Conservation (phyloP, 768 basidiomycete genomes). For the Rhizopogon rudus region DNA sequence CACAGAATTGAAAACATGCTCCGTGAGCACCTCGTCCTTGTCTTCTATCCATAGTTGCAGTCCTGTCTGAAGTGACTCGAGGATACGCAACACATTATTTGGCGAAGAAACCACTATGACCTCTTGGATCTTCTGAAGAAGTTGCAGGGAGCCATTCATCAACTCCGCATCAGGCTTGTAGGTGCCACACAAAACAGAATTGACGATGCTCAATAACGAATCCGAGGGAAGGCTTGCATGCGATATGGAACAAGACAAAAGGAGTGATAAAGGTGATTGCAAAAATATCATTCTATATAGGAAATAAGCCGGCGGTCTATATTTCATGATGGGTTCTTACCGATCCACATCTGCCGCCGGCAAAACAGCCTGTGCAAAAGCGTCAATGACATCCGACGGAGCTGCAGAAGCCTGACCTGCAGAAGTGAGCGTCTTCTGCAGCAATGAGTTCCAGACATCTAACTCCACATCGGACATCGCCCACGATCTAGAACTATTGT, state of each 20-base stretch:
- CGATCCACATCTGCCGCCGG: neutral
- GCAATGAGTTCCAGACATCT: slow-evolving; percentile 35
- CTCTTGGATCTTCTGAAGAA: slow-evolving; percentile 31
- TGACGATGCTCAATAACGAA: slow-evolving; percentile 23
- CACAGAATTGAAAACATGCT: slow-evolving; percentile 40
- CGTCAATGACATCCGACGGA: slow-evolving; percentile 7
- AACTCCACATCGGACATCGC: slow-evolving; percentile 36
- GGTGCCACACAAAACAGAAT: slow-evolving; percentile 25
- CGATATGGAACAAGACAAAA: slow-evolving; percentile 10
- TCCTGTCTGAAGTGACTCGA: slow-evolving; percentile 33
- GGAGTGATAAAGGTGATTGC: slow-evolving; percentile 10
- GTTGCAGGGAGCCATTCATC: slow-evolving; percentile 26
- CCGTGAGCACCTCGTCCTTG: slow-evolving; percentile 31
- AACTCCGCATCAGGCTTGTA: slow-evolving; percentile 29
- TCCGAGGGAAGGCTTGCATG: slow-evolving; percentile 8
- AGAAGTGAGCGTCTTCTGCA: slow-evolving; percentile 27
- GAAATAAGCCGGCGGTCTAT: neutral
- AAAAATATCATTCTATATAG: neutral
- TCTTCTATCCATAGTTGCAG: slow-evolving; percentile 53
- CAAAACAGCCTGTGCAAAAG: slow-evolving; percentile 1
- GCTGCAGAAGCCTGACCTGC: slow-evolving; percentile 15
- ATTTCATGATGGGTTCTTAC: neutral
- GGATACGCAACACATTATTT: slow-evolving; percentile 26
- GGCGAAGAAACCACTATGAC: slow-evolving; percentile 26
- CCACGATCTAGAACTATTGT: slow-evolving; percentile 36